These are phyloP conservation scores for Gynostemma pentaphyllum DNA, from an alignment of 306 rosid genomes.

Conservation along the genomic window DNA sequence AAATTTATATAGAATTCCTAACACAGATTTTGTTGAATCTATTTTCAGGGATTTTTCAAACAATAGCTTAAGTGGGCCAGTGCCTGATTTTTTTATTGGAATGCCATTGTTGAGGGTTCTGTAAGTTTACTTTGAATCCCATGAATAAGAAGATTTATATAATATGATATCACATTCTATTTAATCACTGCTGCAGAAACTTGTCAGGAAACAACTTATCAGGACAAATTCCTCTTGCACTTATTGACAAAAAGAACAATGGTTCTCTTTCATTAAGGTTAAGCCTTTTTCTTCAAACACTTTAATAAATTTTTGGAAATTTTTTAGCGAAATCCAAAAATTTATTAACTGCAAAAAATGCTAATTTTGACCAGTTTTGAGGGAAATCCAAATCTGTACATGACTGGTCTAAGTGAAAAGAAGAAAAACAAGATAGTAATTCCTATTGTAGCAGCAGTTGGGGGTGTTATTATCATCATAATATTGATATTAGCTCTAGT, in stretches of 20 bases:
- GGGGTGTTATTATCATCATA: conserved; percentile 19
- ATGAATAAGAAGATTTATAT: background rate
- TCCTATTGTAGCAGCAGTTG: conserved; percentile 29
- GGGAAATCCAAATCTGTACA: conserved; percentile 15
- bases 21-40: too few relatives aligned
- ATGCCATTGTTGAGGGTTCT: background rate
- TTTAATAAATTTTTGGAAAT: too few relatives aligned
- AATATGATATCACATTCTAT: background rate
- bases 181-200: background rate
- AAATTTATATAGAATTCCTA: too few relatives aligned
- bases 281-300: too few relatives aligned
- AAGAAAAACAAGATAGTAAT: conserved; percentile 14
- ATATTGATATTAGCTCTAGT: conserved; percentile 3
- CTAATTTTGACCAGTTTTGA: conserved; percentile 11
- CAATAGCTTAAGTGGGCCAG: conserved; percentile 1
- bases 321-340: too few relatives aligned
- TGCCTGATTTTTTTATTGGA: background rate
- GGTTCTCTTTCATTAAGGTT: conserved; percentile 1
- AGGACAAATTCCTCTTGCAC: background rate
- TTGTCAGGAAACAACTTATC: conserved; percentile 4
- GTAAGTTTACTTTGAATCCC: background rate
- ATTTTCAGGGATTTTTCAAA: conserved; percentile 7
- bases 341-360: background rate
- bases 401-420: conserved; percentile 4
- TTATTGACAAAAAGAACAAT: background rate